A percentile compares a stretch with the other conserved stretches of the same genome.
Conservation (phyloP, 148 eudicot species). For the Dianthus caryophyllus region DNA sequence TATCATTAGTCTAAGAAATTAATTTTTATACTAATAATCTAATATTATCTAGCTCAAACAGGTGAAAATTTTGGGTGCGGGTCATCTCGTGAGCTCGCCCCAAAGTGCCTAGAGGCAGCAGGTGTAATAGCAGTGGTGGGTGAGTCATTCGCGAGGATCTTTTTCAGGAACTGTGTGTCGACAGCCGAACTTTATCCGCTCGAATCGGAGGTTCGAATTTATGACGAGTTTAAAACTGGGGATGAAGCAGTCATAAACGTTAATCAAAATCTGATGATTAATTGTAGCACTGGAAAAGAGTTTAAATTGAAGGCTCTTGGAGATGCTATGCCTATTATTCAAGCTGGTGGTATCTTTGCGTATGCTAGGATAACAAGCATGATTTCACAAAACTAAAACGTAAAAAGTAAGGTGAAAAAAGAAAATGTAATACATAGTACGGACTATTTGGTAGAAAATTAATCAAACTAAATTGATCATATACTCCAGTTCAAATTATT, state of each 20-base stretch:
- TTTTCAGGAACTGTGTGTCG: background rate
- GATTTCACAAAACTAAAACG: too few relatives aligned
- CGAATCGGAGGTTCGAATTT: background rate
- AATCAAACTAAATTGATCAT: too few relatives aligned
- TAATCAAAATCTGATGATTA: background rate
- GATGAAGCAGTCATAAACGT: background rate
- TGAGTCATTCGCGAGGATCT: slow-evolving; percentile 1
- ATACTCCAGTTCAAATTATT: too few relatives aligned
- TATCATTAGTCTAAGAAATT: too few relatives aligned
- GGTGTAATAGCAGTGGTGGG: slow-evolving; percentile 7
- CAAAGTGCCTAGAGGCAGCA: background rate
- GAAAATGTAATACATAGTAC: too few relatives aligned
- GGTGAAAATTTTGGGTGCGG: slow-evolving; percentile 13
- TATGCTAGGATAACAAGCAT: slow-evolving; percentile 1
- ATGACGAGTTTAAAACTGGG: slow-evolving; percentile 8
- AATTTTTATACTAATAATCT: too few relatives aligned
- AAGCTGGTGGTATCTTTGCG: slow-evolving; percentile 4
- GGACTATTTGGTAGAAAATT: too few relatives aligned
- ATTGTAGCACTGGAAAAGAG: slow-evolving; percentile 4
- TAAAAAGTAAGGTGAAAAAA: too few relatives aligned
- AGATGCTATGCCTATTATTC: background rate
- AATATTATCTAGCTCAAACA: too few relatives aligned
- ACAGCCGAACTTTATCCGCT: background rate
- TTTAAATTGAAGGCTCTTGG: slow-evolving; percentile 5
- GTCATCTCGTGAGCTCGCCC: background rate